These are phyloP conservation scores for Paecilomyces sp. DNA, from an alignment of 2,329 filamentous ascomycete species.

Conservation along the genomic window DNA sequence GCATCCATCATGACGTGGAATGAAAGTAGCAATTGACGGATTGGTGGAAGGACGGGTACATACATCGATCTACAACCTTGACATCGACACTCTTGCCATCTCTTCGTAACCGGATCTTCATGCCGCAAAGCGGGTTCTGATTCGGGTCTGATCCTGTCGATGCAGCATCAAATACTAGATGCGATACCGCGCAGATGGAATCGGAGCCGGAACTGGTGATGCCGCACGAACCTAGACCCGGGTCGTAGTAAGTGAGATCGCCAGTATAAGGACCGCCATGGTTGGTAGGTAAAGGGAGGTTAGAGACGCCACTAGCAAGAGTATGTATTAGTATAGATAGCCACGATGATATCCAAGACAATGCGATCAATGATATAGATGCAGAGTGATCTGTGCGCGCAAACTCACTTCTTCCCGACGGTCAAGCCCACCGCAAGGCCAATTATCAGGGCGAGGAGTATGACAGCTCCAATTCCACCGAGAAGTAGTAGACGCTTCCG, in stretches of 20 bases:
- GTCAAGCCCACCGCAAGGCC: not conserved
- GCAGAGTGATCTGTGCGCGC: not conserved
- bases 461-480: not conserved
- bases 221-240: constrained; percentile 64
- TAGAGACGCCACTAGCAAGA: constrained; percentile 9
- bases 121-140: constrained; percentile 60
- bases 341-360: not conserved
- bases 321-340: not conserved
- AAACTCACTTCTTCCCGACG: not conserved
- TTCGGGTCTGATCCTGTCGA: constrained; percentile 51
- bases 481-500: not conserved
- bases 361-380: not conserved
- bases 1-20: not conserved
- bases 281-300: constrained; percentile 46
- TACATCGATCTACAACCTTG: constrained; percentile 62
- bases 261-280: constrained; percentile 49
- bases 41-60: constrained; percentile 1
- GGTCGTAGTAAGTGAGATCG: constrained; percentile 63
- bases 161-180: constrained; percentile 58
- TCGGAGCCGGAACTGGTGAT: constrained; percentile 48
- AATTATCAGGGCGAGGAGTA: not conserved
- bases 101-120: constrained; percentile 55
- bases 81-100: constrained; percentile 52
- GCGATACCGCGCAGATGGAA: constrained; percentile 59
- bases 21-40: no score